These are phyloP conservation scores for Leccinum subgranulosum DNA, from an alignment of 768 basidiomycete genomes.

Conservation along the genomic window DNA sequence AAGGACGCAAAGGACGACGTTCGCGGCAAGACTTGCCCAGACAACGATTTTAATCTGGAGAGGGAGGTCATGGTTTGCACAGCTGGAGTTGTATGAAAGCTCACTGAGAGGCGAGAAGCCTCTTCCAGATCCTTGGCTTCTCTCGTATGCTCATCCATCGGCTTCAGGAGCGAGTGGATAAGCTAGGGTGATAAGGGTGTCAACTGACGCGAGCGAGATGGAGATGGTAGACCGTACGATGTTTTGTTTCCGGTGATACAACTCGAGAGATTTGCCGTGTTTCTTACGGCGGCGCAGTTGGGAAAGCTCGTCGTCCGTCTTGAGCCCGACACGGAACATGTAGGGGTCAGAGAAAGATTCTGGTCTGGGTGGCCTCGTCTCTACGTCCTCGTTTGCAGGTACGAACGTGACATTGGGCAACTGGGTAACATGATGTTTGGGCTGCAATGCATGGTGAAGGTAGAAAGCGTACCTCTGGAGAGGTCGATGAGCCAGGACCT, in stretches of 20 bases:
- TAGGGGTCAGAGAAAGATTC: constrained; percentile 57
- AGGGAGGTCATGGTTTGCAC: not conserved
- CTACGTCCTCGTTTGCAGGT: no score
- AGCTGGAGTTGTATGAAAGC: constrained; percentile 17
- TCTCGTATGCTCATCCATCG: constrained; percentile 84
- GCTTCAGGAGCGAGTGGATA: constrained; percentile 77
- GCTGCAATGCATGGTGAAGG: no score
- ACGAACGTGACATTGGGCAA: no score
- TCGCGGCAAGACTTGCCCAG: constrained; percentile 74
- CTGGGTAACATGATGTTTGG: no score
- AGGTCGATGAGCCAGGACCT: no score
- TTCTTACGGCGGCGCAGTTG: constrained; percentile 54
- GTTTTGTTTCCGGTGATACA: constrained; percentile 72
- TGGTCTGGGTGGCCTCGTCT: no score
- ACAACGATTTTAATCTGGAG: constrained; percentile 82
- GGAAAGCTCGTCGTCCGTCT: constrained; percentile 61
- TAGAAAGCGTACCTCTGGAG: no score
- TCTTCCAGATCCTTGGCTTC: constrained; percentile 75
- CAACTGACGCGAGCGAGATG: not conserved
- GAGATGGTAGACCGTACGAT: constrained; percentile 40
- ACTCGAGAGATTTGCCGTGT: constrained; percentile 60
- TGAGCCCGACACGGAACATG: constrained; percentile 56
- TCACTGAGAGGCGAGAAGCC: constrained; percentile 61
- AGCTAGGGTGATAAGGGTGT: constrained; percentile 47
- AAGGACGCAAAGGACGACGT: constrained; percentile 68